Evolutionary conservation across 1,139 yeast genomes (phyloP).

Genomic region (Saccharomyces hybrid): DNA sequence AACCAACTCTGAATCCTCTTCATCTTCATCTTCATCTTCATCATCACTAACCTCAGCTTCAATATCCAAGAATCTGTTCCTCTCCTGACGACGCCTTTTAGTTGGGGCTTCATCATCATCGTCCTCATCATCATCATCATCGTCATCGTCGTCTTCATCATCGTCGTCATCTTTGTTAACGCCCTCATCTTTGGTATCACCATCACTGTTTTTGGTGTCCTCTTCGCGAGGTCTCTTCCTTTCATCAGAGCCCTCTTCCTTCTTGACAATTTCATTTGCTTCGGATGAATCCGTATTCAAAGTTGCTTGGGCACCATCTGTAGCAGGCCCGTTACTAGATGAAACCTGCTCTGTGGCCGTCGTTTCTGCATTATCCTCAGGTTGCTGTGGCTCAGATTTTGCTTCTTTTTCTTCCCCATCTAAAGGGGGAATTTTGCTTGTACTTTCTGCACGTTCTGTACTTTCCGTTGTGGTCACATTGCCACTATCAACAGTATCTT

Average conservation of each 20-base stretch:
- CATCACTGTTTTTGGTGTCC: slow-evolving; percentile 18
- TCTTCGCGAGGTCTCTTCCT: slow-evolving; percentile 4
- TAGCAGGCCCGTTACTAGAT: not conserved
- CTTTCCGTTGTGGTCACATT: not conserved
- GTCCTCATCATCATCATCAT: slow-evolving; percentile 40
- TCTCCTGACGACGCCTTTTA: slow-evolving; percentile 58
- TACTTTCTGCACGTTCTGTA: not conserved
- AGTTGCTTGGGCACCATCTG: not conserved
- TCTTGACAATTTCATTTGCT: not conserved
- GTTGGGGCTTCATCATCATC: slow-evolving; percentile 59
- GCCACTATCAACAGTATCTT: not conserved
- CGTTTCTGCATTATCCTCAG: not conserved
- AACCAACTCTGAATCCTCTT: slow-evolving; percentile 81
- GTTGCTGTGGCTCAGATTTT: not conserved
- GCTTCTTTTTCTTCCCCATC: not conserved
- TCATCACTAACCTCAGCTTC: slow-evolving; percentile 99
- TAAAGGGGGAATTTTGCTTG: not conserved
- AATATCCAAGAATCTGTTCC: slow-evolving; percentile 92
- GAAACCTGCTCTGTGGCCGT: not conserved
- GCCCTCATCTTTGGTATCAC: slow-evolving; percentile 25
- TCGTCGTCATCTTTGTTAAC: not conserved
- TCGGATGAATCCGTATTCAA: not conserved
- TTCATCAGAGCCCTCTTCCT: not conserved
- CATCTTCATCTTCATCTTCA: slow-evolving; percentile 92
- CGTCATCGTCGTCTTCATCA: slow-evolving; percentile 11